Evolutionary conservation across 2,329 filamentous ascomycete genomes (phyloP), one percentile per base, ranked within the genome.

Genomic region (Thermothelomyces thermophilus): DNA sequence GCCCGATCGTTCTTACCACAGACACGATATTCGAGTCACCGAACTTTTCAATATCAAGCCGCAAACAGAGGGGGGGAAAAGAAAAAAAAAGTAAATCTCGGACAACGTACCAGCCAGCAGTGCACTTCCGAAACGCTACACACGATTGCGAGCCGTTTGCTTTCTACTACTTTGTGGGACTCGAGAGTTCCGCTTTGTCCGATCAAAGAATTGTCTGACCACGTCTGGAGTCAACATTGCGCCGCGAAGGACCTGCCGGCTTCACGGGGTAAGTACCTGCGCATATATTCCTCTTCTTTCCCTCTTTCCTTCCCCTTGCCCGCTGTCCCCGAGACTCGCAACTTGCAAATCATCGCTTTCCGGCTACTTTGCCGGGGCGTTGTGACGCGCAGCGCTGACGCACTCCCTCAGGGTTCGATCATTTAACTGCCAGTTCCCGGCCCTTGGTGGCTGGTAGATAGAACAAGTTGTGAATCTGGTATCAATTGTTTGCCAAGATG

Each of bases 401-500:
- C 24, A 26, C 9, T 5, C 24, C 5, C 9, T 26, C 9, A 26
- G 24, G 5, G 24, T 26, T 9, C 9, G 5, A 5, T 5, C 9
- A 26, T 5, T 26, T 5, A 26, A 26, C 24, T 9, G 5, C 24
- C 24, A 26, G 24, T 26, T 9, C 24, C 24, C 24, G 24, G 9
- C 5, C 9, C 9, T 26, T 26, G 24, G 5, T 26, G 5, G 24
- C 24, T 26, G 5, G 24, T 26, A 9, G 5, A 26, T 26, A 5
- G 24, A 26, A 26, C 24, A 5, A 26, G 9, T 5, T 26, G 24
- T 26, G 24, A 13, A 26, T 2, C 9, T 34, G 22, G 28, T 41
- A 35, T 52, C 24, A 17, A 40, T 50, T 51, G 20, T 35, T 36
- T 24, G 22, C 3, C 50, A 54, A 20, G 6, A 61, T 61, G 59